These are phyloP conservation scores for Nadsonia fulvescens DNA, from an alignment of 805 yeast species.

Conservation along the genomic window DNA sequence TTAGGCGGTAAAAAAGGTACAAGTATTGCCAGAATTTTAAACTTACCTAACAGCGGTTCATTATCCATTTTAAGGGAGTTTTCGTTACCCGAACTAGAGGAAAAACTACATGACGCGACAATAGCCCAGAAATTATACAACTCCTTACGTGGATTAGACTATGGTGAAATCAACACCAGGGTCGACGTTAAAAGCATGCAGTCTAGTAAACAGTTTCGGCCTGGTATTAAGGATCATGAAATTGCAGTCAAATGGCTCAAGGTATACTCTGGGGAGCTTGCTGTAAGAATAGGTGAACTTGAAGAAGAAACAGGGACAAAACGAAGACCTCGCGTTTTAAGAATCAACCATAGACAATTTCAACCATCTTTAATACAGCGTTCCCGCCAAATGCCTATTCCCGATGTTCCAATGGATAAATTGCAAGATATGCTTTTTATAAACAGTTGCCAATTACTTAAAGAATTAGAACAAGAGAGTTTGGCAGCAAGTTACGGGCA, in stretches of 20 bases:
- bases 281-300: conserved; percentile 50
- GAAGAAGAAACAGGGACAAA: conserved; percentile 38
- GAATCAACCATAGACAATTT: conserved; percentile 21
- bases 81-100: conserved; percentile 22
- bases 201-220: conserved; percentile 65
- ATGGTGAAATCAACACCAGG: conserved; percentile 36
- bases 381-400: conserved; percentile 13
- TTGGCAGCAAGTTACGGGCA: no score
- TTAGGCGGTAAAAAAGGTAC: conserved; percentile 84
- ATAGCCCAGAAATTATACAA: conserved; percentile 39
- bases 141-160: conserved; percentile 45
- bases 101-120: conserved; percentile 24
- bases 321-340: conserved; percentile 38
- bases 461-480: conserved; percentile 11
- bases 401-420: conserved; percentile 21
- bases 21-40: conserved; percentile 30
- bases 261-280: conserved; percentile 67
- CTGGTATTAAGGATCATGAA: conserved; percentile 28
- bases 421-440: conserved; percentile 16
- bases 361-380: conserved; percentile 7
- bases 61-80: conserved; percentile 37
- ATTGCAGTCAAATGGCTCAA: conserved; percentile 66
- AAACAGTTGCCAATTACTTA: conserved; percentile 11
- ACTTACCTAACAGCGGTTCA: conserved; percentile 29
- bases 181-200: conserved; percentile 71